These are phyloP conservation scores for Dispira simplex DNA, from an alignment of 192 early-diverging fungal genomes.

Conservation along the genomic window DNA sequence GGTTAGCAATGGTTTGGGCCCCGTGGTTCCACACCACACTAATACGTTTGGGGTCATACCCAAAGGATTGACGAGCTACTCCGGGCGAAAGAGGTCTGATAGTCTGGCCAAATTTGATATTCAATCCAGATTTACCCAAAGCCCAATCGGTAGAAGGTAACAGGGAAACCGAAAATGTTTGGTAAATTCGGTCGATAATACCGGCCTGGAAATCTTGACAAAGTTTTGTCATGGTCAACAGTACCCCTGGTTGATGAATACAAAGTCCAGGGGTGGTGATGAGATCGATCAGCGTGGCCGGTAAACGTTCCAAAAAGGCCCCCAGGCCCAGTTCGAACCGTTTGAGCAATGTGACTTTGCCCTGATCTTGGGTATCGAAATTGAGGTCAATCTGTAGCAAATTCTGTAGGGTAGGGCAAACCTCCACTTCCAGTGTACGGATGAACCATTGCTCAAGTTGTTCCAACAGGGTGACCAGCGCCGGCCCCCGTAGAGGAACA, in stretches of 20 bases:
- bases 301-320: neutral
- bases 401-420: neutral
- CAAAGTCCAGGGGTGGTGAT: neutral
- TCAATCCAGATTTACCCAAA: neutral
- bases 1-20: neutral
- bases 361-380: slow-evolving; percentile 15
- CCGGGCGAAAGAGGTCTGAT: neutral
- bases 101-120: neutral
- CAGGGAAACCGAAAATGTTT: neutral
- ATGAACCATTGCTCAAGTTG: neutral
- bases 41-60: slow-evolving; percentile 9
- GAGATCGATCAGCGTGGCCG: neutral
- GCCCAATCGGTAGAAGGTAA: neutral
- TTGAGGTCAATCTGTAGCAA: slow-evolving; percentile 16
- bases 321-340: slow-evolving; percentile 1
- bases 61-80: neutral
- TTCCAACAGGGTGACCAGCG: neutral
- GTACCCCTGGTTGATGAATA: neutral
- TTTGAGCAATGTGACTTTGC: slow-evolving; percentile 5
- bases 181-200: neutral
- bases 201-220: neutral
- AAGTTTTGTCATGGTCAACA: neutral
- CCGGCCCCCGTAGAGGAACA: neutral
- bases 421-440: neutral
- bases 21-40: slow-evolving; percentile 9